Base-by-base conservation (phyloP, 192 early-diverging fungal species). In the Kickxella alabastrina region DNA sequence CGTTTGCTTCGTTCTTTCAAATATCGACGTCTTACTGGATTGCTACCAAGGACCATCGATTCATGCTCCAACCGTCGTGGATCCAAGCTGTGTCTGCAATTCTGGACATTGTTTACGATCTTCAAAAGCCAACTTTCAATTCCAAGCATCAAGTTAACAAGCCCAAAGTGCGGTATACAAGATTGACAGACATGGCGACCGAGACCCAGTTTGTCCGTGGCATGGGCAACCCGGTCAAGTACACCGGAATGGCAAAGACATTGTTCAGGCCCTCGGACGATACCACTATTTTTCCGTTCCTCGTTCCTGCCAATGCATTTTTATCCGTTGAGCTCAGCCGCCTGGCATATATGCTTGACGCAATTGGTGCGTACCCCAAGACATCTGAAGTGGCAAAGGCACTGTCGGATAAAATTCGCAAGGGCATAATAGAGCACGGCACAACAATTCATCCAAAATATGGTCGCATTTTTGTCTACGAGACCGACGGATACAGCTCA, bases 401-500 rank as follows among this genome's bases (percentile, higher is more conserved):
- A 12, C 47, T 83, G 25, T 65, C 84, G 1, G 24, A 19, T 15
- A 61, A 81, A 36, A 81, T 88, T 6, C 50, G 72, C 18, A 25
- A 59, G 32, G 85, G 81, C 2, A 79, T 88, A 17, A 40, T 77
- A 25, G 36, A 58, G 21, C 60, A 78, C 27, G 85, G 75, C 14
- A 67, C 81, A 4, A 38, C 75, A 0, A n/a, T 54, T 15, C 84
- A 88, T 46, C 66, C 73, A 0, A 54, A 49, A 28, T 68, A 76
- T 51, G 83, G 85, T 1, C 39, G 62, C 23, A 60, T 88, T 10
- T 84, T 83, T 68, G 85, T 77, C 0, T 88, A 81, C 46, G 86
- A 88, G 58, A 74, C 83, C n/a, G 86, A 88, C 43, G 85, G 86
- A 19, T 87, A 78, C 41, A 85, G 86, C 12, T 82, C 79, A 1